Evolutionary conservation across 371 early-diverging fungal species (phyloP).

Genomic region (Ordospora colligata): DNA sequence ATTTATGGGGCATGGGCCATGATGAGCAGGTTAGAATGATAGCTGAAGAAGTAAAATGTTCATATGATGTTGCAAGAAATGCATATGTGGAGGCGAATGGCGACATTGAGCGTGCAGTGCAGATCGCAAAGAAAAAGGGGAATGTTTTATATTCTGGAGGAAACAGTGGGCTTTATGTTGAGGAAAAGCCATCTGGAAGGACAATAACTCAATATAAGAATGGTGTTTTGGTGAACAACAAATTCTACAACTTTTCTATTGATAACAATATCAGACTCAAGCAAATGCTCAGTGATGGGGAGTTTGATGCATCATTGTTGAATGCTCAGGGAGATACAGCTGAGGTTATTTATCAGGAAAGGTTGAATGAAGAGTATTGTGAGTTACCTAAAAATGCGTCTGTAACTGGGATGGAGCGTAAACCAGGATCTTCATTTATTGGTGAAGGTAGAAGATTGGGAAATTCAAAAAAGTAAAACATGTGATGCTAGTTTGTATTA

Average conservation of each 20-base stretch:
- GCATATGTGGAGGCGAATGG: constrained; percentile 11
- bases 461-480: not conserved
- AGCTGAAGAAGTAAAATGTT: constrained; percentile 13
- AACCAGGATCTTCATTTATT: not conserved
- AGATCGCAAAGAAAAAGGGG: constrained; percentile 2
- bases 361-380: constrained; percentile 12
- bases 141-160: constrained; percentile 35
- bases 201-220: constrained; percentile 32
- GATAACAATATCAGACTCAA: constrained; percentile 22
- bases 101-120: not conserved
- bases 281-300: constrained; percentile 24
- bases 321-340: not conserved
- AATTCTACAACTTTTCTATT: constrained; percentile 29
- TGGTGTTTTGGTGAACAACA: constrained; percentile 32
- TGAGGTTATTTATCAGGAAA: constrained; percentile 18
- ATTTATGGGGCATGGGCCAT: not conserved
- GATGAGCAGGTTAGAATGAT: constrained; percentile 24
- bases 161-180: constrained; percentile 32
- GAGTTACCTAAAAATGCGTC: not conserved
- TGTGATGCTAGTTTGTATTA: no score
- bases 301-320: constrained; percentile 26
- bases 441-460: not conserved
- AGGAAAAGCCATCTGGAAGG: constrained; percentile 2
- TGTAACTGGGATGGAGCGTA: not conserved
- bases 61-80: constrained; percentile 12